Evolutionary conservation across 768 basidiomycete species (phyloP), one percentile per base, ranked within the genome.

Genomic region (Trametes villosa): DNA sequence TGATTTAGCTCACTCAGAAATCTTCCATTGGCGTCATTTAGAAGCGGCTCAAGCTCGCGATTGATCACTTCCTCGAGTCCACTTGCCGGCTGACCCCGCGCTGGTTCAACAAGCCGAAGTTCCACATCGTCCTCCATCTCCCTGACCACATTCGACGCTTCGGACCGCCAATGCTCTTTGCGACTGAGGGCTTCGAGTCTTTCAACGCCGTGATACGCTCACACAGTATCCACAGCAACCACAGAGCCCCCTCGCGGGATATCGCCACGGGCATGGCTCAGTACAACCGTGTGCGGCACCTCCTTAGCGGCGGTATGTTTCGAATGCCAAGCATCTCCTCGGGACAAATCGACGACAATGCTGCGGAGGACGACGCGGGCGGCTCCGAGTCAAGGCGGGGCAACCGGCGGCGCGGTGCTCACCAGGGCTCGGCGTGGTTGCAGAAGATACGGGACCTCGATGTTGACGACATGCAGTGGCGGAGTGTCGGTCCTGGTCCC

Each of bases 91-190:
- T 57, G 68, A 71, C 52, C 18, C 40, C 38, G 29, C 66, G 56
- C 27, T 67, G 59, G 65, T 72, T 65, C 31, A 65, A 65, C 33
- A 72, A 72, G 44, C 64, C 62, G 0, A 71, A 73, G 48, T 69
- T 72, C 52, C 72, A 73, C 46, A 33, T 72, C 24, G 38, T 72
- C 8, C 47, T 68, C 2, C 72, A 73, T 55, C 59, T 72, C 11
- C 62, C 61, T 0, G 42, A 45, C 2, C 70, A 73, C 52, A 68
- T 73, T 9, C 56, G 63, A 7, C 63, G 65, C 0, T 66, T 70
- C 45, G 69, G 67, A 0, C 70, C 70, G 1, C 59, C 69, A 1
- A 62, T 66, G 20, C 53, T 65, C 11, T 63, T 63, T 26, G 62
- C 70, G 0, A 70, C 68, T 0, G 70, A 72, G 44, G 54, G 44